Base-by-base conservation (phyloP, 2,329 filamentous ascomycete genomes). In the Onygenales sp. region DNA sequence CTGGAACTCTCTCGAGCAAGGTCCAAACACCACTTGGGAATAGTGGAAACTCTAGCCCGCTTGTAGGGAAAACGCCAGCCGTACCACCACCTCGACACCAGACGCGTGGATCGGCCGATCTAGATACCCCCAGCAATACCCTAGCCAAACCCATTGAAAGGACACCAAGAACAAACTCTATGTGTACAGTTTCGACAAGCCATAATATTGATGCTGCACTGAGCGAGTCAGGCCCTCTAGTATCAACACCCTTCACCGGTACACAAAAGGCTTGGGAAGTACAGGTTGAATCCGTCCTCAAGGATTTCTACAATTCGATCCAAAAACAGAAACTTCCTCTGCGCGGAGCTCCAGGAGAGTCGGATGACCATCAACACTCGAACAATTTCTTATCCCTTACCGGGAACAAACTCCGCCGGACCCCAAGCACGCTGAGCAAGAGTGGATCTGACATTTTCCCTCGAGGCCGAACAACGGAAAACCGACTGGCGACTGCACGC, bases 391-490 rank as follows among this genome's bases (percentile, higher is more conserved):
- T 89, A 2, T 86, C 91, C 10, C 84, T 86, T 64, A 70, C 70
- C 37, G 71, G 71, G 33, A 79, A 80, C 54, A 83, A 88, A 73
- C 77, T 97, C 44, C 89, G 90, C 65, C 85, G 93, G 45, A 90
- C 83, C 42, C 92, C 92, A 0, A 96, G 91, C 64, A 88, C 93
- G 5, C 77, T 97, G 55, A 96, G 91, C 76, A 96, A 95, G 70
- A 84, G 90, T 33, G 89, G 90, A 0, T 97, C 93, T 0, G 93
- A 97, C 61, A 66, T 71, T 31, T 83, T 81, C 52, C 80, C 77
- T 14, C 83, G 89, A 51, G 88, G 87, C n/a, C 80, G 88, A 45
- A 78, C 83, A 10, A 73, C 81, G 31, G 87, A 94, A 60, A 74
- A 79, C 63, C 74, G 81, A 57, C 76, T 78, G 48, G 74, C 78